Evolutionary conservation across 306 rosid genomes (phyloP).

Genomic region (Medicago lupulina): DNA sequence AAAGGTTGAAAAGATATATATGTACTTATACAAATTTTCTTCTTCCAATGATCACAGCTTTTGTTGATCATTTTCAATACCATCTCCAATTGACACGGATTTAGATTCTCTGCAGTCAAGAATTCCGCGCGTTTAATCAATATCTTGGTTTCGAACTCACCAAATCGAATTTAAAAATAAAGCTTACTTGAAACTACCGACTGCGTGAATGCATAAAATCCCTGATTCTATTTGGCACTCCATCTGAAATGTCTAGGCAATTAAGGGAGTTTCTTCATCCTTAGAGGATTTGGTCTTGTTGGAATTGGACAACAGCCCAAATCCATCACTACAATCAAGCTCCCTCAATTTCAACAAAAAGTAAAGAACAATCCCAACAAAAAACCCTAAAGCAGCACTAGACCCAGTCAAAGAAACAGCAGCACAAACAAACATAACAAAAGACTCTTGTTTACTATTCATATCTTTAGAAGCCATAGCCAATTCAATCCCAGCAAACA

Average conservation of each 20-base stretch:
- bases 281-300: slow-evolving; percentile 36
- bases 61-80: neutral
- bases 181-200: neutral
- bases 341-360: slow-evolving; percentile 66
- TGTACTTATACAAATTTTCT: neutral
- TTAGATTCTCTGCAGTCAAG: neutral
- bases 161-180: neutral
- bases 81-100: neutral
- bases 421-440: slow-evolving; percentile 80
- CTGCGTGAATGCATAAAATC: neutral
- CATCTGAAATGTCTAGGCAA: slow-evolving; percentile 21
- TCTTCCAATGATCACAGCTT: slow-evolving; percentile 1
- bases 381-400: slow-evolving; percentile 77
- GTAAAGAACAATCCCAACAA: slow-evolving; percentile 70
- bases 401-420: slow-evolving; percentile 81
- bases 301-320: slow-evolving; percentile 22
- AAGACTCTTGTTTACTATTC: slow-evolving; percentile 67
- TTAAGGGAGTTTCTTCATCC: slow-evolving; percentile 46
- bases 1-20: neutral
- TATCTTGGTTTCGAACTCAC: neutral
- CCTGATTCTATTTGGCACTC: neutral
- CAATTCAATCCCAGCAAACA: slow-evolving; percentile 76
- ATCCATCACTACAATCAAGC: slow-evolving; percentile 44
- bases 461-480: slow-evolving; percentile 79
- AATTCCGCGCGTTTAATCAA: neutral